These are phyloP conservation scores for Clathrospora elynae DNA, from an alignment of 2,329 filamentous ascomycete genomes.

Conservation along the genomic window DNA sequence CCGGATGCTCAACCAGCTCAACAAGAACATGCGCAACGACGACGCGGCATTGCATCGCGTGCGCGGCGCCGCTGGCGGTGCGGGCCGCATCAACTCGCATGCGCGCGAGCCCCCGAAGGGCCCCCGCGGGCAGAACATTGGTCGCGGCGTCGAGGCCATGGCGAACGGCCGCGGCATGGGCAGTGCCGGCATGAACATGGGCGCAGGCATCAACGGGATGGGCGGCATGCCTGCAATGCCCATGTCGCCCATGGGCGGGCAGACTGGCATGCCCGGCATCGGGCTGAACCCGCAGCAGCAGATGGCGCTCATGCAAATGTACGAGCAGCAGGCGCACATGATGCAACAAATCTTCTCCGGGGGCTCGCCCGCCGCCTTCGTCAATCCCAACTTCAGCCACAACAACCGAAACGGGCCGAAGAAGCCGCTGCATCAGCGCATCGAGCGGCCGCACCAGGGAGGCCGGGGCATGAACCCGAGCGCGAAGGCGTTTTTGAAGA, in stretches of 20 bases:
- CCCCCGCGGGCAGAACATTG: slow-evolving; percentile 60
- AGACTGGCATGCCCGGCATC: slow-evolving; percentile 56
- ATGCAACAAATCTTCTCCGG: slow-evolving; percentile 48
- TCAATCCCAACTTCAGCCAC: slow-evolving; percentile 60
- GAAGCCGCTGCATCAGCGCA: slow-evolving; percentile 75
- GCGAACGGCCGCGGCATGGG: slow-evolving; percentile 48
- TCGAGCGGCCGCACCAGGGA: slow-evolving; percentile 52
- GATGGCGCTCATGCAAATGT: slow-evolving; percentile 74
- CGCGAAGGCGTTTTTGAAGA: slow-evolving; percentile 58
- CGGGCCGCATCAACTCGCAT: slow-evolving; percentile 82
- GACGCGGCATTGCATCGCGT: slow-evolving; percentile 83
- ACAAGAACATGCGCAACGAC: slow-evolving; percentile 74
- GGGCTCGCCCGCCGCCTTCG: slow-evolving; percentile 54
- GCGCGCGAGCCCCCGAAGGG: slow-evolving; percentile 72
- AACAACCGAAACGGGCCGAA: slow-evolving; percentile 45
- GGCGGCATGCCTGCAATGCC: slow-evolving; percentile 41
- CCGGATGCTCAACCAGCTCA: slow-evolving; percentile 83
- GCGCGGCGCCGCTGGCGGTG: slow-evolving; percentile 70
- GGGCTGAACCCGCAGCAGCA: slow-evolving; percentile 69
- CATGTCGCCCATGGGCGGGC: slow-evolving; percentile 41
- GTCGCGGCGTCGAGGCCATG: slow-evolving; percentile 43
- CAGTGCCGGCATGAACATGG: slow-evolving; percentile 40
- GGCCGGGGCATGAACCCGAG: slow-evolving; percentile 55
- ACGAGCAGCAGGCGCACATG: slow-evolving; percentile 79
- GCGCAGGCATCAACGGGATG: slow-evolving; percentile 50